Conservation (phyloP, 2,329 filamentous ascomycete genomes). For the Seiridium cupressi region DNA sequence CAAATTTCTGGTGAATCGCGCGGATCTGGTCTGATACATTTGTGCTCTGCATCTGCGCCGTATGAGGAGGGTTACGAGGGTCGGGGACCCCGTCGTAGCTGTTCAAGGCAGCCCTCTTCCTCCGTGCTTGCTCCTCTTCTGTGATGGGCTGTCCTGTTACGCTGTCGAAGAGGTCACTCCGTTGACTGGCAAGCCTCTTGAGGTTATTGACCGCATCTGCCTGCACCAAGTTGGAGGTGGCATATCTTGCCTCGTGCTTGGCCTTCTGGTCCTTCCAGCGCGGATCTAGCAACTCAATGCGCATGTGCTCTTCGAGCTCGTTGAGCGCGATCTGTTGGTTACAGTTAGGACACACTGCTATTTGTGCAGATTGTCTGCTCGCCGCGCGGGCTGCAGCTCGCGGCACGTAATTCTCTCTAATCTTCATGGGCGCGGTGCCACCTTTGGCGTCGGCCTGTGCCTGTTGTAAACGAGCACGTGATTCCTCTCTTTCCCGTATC, state of each 20-base stretch:
- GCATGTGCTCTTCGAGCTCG: conserved; percentile 90
- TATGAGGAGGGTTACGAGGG: conserved; percentile 51
- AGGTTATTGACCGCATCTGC: conserved; percentile 90
- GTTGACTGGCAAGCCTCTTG: conserved; percentile 88
- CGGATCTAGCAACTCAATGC: conserved; percentile 90
- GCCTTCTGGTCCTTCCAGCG: conserved; percentile 95
- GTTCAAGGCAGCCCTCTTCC: conserved; percentile 70
- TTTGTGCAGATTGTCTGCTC: conserved; percentile 62
- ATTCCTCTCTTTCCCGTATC: conserved; percentile 62
- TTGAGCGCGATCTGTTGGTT: conserved; percentile 83
- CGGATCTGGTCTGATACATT: conserved; percentile 87
- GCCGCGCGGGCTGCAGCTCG: conserved; percentile 72
- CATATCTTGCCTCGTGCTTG: conserved; percentile 79
- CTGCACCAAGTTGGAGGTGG: conserved; percentile 83
- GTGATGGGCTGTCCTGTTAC: conserved; percentile 66
- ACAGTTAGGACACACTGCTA: conserved; percentile 88
- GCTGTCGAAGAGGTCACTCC: conserved; percentile 82
- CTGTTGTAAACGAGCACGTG: conserved; percentile 65
- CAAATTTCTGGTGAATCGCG: conserved; percentile 56
- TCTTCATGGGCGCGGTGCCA: conserved; percentile 73
- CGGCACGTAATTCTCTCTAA: conserved; percentile 89
- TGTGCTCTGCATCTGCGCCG: conserved; percentile 61
- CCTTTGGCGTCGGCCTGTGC: conserved; percentile 76
- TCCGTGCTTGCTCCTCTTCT: conserved; percentile 70
- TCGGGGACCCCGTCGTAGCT: conserved; percentile 67